phyloP scores from a whole-genome alignment of 352 stramenopile genomes.

The Pythium scleroteichum region DNA sequence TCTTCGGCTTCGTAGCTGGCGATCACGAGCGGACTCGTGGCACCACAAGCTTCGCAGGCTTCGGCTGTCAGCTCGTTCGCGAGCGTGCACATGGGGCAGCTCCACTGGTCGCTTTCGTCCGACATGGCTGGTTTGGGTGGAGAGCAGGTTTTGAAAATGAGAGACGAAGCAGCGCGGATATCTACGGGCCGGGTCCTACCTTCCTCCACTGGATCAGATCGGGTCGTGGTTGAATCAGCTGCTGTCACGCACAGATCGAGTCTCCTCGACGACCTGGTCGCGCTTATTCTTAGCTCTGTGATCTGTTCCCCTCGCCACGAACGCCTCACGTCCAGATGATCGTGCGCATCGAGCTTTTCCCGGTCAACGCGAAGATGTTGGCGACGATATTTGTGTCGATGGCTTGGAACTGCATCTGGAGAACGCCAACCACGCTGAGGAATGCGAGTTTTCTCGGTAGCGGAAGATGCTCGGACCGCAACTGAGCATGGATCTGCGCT shows the following conservation, averaged over 20 bases:
- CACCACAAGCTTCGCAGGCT: conserved; percentile 60
- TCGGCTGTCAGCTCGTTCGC: conserved; percentile 58
- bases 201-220: neutral
- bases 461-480: neutral
- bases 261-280: neutral
- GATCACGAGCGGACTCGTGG: conserved; percentile 70
- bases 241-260: neutral
- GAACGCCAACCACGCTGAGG: neutral
- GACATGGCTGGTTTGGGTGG: conserved; percentile 14
- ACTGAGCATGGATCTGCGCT: neutral
- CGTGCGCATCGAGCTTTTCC: neutral
- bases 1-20: conserved; percentile 57
- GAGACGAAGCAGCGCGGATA: too few relatives aligned
- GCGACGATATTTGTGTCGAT: neutral
- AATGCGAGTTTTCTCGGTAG: neutral
- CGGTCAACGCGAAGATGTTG: neutral
- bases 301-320: neutral
- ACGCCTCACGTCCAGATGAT: neutral
- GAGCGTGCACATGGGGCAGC: conserved; percentile 55
- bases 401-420: neutral
- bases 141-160: neutral
- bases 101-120: conserved; percentile 45
- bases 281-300: neutral
- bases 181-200: too few relatives aligned
- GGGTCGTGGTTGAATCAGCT: neutral